Evolutionary conservation across 2,329 filamentous ascomycete genomes (phyloP).

Genomic region (Pseudogymnoascus sp.): DNA sequence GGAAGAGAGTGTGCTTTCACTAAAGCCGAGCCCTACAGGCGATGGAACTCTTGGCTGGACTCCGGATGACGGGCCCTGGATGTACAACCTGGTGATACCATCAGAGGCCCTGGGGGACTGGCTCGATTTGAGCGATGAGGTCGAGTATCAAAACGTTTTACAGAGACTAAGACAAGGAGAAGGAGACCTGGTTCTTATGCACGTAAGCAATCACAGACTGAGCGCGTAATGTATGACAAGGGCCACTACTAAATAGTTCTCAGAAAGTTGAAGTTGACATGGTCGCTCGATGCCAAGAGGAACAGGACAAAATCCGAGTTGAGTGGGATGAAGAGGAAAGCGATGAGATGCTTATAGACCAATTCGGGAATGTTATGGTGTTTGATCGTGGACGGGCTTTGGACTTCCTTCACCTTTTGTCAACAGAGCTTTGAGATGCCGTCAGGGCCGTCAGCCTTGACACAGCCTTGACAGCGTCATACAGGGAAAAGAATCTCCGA

Average conservation of each 20-base stretch:
- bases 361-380: not conserved
- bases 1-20: conserved; percentile 15
- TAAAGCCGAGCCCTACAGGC: conserved; percentile 13
- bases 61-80: conserved; percentile 23
- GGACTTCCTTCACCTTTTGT: not conserved
- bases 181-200: not conserved
- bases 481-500: not conserved
- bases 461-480: not conserved
- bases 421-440: not conserved
- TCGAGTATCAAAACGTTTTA: not conserved
- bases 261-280: not conserved
- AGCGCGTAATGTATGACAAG: not conserved
- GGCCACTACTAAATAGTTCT: not conserved
- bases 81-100: conserved; percentile 16
- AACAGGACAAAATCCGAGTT: not conserved
- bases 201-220: not conserved
- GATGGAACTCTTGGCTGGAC: conserved; percentile 17
- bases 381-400: not conserved
- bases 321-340: not conserved
- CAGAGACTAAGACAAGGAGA: not conserved
- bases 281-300: not conserved
- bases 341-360: not conserved
- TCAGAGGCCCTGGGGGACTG: not conserved
- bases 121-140: not conserved
- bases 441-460: not conserved